phyloP scores from a whole-genome alignment of 495 filamentous ascomycete genomes.

The Bathelium albidoporum region DNA sequence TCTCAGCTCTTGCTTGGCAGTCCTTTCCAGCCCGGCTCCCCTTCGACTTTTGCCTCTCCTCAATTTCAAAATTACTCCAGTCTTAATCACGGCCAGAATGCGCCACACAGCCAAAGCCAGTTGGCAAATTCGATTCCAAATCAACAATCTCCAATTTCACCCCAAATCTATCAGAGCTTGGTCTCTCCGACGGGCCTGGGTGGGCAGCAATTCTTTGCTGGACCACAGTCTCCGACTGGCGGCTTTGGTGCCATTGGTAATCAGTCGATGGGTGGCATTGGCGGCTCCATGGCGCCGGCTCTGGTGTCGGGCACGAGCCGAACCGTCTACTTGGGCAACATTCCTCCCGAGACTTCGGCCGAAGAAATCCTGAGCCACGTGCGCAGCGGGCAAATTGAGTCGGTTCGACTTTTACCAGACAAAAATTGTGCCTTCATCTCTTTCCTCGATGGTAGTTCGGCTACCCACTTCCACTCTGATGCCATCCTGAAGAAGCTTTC shows the following conservation, averaged over 20 bases:
- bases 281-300: constrained; percentile 63
- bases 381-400: constrained; percentile 96
- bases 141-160: constrained; percentile 53
- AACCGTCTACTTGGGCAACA: constrained; percentile 96
- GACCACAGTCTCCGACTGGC: constrained; percentile 78
- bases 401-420: constrained; percentile 86
- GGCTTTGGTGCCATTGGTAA: constrained; percentile 52
- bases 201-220: constrained; percentile 59
- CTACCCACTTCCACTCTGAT: constrained; percentile 98
- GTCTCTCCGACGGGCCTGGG: constrained; percentile 67
- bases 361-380: constrained; percentile 97
- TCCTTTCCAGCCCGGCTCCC: constrained; percentile 92
- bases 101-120: constrained; percentile 46
- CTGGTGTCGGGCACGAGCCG: constrained; percentile 84
- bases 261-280: constrained; percentile 49
- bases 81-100: constrained; percentile 57
- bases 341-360: constrained; percentile 92
- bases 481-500: constrained; percentile 98
- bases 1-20: constrained; percentile 91
- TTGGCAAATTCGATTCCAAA: constrained; percentile 52
- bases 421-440: constrained; percentile 99
- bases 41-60: constrained; percentile 76
- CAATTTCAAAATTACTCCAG: constrained; percentile 77
- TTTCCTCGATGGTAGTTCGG: constrained; percentile 91
- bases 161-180: constrained; percentile 66